These are phyloP conservation scores for Moricandia moricandioides DNA, from an alignment of 345 rosid genomes.

Conservation along the genomic window DNA sequence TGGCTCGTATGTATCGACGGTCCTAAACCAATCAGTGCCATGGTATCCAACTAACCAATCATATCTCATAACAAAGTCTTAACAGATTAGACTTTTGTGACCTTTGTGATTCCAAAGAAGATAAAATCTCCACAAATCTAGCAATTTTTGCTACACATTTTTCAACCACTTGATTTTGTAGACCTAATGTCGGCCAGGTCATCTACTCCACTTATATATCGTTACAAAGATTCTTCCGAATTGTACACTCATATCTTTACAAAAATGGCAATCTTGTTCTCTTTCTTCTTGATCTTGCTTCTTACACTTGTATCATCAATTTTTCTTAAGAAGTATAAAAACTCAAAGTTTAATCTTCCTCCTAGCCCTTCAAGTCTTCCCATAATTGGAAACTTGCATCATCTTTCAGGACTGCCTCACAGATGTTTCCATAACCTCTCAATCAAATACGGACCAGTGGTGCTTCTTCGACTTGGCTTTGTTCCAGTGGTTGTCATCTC, in stretches of 20 bases:
- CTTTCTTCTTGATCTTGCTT: constrained; percentile 9
- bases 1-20: too few relatives aligned
- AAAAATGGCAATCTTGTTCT: constrained; percentile 28
- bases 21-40: too few relatives aligned
- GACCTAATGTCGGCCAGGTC: too few relatives aligned
- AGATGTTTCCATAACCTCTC: constrained; percentile 45
- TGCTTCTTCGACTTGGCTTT: constrained; percentile 41
- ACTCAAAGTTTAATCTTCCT: constrained; percentile 28
- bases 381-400: constrained; percentile 51
- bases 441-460: constrained; percentile 43
- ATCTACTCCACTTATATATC: too few relatives aligned
- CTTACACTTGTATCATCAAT: background rate
- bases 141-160: too few relatives aligned
- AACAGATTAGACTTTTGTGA: too few relatives aligned
- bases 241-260: background rate
- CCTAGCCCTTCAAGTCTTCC: constrained; percentile 53
- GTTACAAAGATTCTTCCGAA: background rate
- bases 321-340: background rate
- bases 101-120: too few relatives aligned
- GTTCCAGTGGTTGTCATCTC: constrained; percentile 40
- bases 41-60: too few relatives aligned
- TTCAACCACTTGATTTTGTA: too few relatives aligned
- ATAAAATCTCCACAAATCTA: background rate
- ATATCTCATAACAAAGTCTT: too few relatives aligned
- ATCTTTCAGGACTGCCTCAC: constrained; percentile 32